Percentiles rank a stretch among this genome's conserved stretches.
These are phyloP conservation scores for Hippophae rhamnoides DNA, from an alignment of 306 rosid species.

Conservation along the genomic window DNA sequence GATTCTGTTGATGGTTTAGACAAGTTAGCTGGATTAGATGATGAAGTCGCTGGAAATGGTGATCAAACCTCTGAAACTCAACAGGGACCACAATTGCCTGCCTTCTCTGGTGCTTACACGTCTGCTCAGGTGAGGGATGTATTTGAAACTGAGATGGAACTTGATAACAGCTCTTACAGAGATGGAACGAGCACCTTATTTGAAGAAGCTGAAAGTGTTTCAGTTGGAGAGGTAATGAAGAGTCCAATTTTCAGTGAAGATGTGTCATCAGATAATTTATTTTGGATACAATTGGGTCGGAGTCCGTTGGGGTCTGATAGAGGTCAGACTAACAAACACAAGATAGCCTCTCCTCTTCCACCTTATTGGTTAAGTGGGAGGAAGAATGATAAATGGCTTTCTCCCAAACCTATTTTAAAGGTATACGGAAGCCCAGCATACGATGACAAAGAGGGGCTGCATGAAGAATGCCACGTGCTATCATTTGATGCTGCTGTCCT, in stretches of 20 bases:
- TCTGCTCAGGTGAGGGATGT: constrained; percentile 92
- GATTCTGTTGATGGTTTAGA: constrained; percentile 84
- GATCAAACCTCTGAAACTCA: constrained; percentile 52
- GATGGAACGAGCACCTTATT: constrained; percentile 91
- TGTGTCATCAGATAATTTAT: constrained; percentile 80
- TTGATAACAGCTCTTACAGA: constrained; percentile 75
- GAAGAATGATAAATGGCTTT: constrained; percentile 44
- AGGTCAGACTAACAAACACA: constrained; percentile 47
- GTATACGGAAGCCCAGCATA: constrained; percentile 69
- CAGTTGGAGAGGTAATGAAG: constrained; percentile 91
- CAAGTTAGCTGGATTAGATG: constrained; percentile 49
- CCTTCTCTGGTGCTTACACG: constrained; percentile 86
- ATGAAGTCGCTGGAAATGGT: constrained; percentile 34
- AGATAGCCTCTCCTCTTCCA: constrained; percentile 70
- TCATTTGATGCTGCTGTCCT: constrained; percentile 85
- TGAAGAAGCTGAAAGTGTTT: constrained; percentile 82
- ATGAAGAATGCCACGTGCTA: constrained; percentile 50
- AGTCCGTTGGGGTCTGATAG: constrained; percentile 82
- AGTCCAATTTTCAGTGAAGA: constrained; percentile 97
- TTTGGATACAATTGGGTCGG: constrained; percentile 93
- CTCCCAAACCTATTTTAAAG: constrained; percentile 64
- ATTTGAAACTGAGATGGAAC: constrained; percentile 86
- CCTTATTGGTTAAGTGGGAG: constrained; percentile 64
- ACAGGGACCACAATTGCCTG: constrained; percentile 65
- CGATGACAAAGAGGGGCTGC: constrained; percentile 54